Percentiles rank a stretch among this genome's conserved stretches.
phyloP scores from a whole-genome alignment of 1,284 basidiomycete species.

The Polyporus tsugae region DNA sequence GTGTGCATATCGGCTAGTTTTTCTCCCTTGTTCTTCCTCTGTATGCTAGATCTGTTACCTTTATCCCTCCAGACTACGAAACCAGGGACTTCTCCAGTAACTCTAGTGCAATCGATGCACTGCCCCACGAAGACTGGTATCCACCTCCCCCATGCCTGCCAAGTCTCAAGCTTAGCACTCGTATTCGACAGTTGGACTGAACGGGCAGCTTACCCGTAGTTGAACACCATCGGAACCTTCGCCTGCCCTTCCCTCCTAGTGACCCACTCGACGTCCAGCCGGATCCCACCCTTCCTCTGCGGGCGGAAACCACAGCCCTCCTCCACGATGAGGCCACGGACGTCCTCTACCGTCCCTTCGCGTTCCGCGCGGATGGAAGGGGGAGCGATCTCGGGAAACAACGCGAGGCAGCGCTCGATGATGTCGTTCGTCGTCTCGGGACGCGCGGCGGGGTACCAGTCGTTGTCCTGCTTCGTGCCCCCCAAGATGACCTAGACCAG shows the following conservation, averaged over 20 bases:
- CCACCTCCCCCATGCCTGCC: constrained; percentile 54
- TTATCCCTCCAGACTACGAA: not conserved
- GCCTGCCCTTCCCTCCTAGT: constrained; percentile 28
- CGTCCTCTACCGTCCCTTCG: constrained; percentile 66
- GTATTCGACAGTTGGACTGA: too few relatives aligned
- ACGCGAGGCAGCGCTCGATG: constrained; percentile 59
- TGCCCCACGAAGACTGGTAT: constrained; percentile 57
- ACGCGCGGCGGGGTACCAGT: constrained; percentile 73
- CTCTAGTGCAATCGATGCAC: constrained; percentile 54
- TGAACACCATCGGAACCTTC: constrained; percentile 50
- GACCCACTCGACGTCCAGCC: constrained; percentile 49
- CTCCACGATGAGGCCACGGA: constrained; percentile 69
- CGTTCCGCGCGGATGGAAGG: constrained; percentile 58
- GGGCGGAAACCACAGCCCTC: constrained; percentile 68
- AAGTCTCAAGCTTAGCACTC: not conserved
- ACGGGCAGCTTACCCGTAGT: constrained; percentile 52
- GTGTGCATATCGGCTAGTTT: not conserved
- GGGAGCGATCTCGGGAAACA: constrained; percentile 76
- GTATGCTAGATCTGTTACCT: not conserved
- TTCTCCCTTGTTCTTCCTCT: not conserved
- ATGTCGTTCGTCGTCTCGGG: constrained; percentile 69
- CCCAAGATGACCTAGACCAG: constrained; percentile 66
- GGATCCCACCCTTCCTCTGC: constrained; percentile 54
- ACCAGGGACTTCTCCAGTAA: constrained; percentile 57
- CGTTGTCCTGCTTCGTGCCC: constrained; percentile 65